Percentiles rank a stretch among this genome's conserved stretches.
phyloP scores from a whole-genome alignment of 140 eudicot species.

The Oenanthe javanica region DNA sequence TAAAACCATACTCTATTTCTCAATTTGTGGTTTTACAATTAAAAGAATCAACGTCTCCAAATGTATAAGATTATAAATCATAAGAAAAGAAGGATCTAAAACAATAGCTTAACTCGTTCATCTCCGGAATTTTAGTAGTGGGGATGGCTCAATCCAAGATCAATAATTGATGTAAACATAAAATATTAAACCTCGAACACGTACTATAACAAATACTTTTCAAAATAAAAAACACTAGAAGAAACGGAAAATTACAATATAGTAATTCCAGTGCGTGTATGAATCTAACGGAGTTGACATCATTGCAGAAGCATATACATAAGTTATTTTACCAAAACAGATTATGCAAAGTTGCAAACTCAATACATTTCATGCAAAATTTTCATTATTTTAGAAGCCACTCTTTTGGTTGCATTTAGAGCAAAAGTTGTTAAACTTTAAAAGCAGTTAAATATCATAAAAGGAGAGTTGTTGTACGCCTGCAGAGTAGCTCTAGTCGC shows the following conservation, averaged over 20 bases:
- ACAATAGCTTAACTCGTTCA: background rate
- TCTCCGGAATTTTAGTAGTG: background rate
- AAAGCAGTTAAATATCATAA: background rate
- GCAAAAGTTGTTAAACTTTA: background rate
- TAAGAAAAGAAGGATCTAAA: no score
- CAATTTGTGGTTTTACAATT: no score
- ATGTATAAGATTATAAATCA: no score
- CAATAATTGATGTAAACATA: background rate
- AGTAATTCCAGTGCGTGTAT: no score
- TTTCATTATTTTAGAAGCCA: background rate
- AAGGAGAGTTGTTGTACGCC: background rate
- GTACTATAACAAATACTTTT: background rate
- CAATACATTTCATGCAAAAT: background rate
- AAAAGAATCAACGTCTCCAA: no score
- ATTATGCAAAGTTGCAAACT: background rate
- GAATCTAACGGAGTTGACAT: background rate
- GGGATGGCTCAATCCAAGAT: background rate
- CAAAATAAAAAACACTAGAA: no score
- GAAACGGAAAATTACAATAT: background rate
- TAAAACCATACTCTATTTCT: no score
- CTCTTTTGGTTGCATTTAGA: background rate
- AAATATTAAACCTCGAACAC: background rate
- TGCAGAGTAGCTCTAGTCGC: slow-evolving; percentile 4
- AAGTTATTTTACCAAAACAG: no score
- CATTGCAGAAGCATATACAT: background rate